Evolutionary conservation across 805 yeast species (phyloP), one percentile per base, ranked within the genome.

Genomic region (Komagataella populi): DNA sequence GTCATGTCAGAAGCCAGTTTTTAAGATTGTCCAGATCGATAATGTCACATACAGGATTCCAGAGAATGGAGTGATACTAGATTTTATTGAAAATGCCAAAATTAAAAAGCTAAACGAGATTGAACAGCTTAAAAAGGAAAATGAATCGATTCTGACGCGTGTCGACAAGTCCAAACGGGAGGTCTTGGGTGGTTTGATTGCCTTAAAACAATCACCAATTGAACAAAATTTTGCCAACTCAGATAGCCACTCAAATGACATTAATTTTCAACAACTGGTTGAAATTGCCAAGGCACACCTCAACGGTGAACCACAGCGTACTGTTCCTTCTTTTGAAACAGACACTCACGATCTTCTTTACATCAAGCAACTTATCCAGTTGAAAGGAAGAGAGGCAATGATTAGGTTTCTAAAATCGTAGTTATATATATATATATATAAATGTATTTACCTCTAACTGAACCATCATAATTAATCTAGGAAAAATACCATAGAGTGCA

Each of bases 311-410:
- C 44, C 54, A 50, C 58, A 52, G 17, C 18, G n/a, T 20, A 46
- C 48, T 30, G 39, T 3, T 30, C 39, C 39, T 30, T 14, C 12
- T 17, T 24, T 59, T 3, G 57, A 63, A 39, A 63, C 66, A 3
- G 90, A 84, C 56, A 45, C 77, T 1, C 60, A 66, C 3, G 81
- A 81, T 49, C 68, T 86, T 23, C 54, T 70, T 44, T 68, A 77
- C 22, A 75, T 89, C 47, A 82, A 79, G 59, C 68, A 71, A 57
- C 66, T 90, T 50, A 73, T 90, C 63, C 74, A 78, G 55, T 54
- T 76, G 46, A 89, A 85, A 63, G 96, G 96, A 1, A 75, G 76
- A 56, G 87, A 80, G 4, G 74, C 77, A 48, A 63, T 89, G 47
- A 50, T 87, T 55, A 64, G 76, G 47, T 84, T 87, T 61, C 70